Percentiles rank a stretch among this genome's conserved stretches.
Conservation (phyloP, 208 protist genomes). For the Leishmania gerbilli region DNA sequence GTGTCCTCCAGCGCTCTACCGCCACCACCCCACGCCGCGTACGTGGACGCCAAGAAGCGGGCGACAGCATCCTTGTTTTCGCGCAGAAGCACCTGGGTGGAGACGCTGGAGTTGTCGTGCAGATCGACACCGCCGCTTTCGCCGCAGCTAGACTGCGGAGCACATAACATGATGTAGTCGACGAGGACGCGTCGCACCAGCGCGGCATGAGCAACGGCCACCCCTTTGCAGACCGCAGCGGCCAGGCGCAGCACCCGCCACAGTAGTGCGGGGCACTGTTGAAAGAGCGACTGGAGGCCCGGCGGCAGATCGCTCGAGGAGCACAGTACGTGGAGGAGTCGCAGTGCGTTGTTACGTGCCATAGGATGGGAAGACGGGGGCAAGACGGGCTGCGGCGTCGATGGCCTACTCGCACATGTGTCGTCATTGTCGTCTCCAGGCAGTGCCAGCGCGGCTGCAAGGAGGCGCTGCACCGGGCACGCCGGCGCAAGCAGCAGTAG, state of each 20-base stretch:
- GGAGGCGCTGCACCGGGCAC: conserved; percentile 29
- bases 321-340: conserved; percentile 29
- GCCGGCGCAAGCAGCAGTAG: conserved; percentile 11
- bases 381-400: background rate
- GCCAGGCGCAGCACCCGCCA: conserved; percentile 51
- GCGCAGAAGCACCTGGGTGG: conserved; percentile 17
- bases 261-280: conserved; percentile 57
- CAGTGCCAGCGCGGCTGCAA: conserved; percentile 22
- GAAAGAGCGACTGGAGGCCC: conserved; percentile 36
- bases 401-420: background rate
- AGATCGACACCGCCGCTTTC: background rate
- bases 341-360: conserved; percentile 28
- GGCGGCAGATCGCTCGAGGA: conserved; percentile 19
- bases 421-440: conserved; percentile 5
- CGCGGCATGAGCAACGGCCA: conserved; percentile 9
- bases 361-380: conserved; percentile 15
- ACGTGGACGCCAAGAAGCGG: conserved; percentile 34
- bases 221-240: conserved; percentile 12
- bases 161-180: conserved; percentile 29
- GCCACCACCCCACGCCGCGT: background rate
- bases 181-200: conserved; percentile 28
- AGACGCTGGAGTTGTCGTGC: background rate
- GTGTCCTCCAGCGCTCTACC: background rate
- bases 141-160: background rate
- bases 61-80: conserved; percentile 42